Evolutionary conservation across 192 early-diverging fungal genomes (phyloP).

Genomic region (Backusella mclennaniae): DNA sequence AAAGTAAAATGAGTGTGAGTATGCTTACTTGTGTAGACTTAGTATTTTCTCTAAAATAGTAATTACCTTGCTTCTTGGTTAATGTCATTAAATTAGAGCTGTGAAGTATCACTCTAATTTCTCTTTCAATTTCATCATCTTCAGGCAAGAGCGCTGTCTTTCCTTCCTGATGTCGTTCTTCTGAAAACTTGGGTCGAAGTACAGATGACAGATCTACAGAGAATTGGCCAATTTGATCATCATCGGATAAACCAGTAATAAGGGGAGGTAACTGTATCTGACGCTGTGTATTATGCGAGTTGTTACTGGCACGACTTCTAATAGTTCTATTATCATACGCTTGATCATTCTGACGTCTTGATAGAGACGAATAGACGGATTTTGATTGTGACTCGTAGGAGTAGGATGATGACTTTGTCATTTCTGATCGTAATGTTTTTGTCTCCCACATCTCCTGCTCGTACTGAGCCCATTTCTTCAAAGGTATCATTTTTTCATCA

Average conservation of each 20-base stretch:
- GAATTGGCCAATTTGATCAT: constrained; percentile 14
- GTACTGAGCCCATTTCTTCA: constrained; percentile 69
- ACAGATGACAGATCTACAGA: constrained; percentile 19
- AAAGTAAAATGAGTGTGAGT: background rate
- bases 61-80: constrained; percentile 65
- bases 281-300: background rate
- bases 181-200: background rate
- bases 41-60: background rate
- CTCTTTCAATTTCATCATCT: constrained; percentile 50
- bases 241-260: constrained; percentile 8
- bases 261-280: background rate
- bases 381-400: constrained; percentile 25
- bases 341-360: background rate
- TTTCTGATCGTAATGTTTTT: constrained; percentile 21
- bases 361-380: background rate
- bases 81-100: constrained; percentile 61
- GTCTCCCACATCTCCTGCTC: constrained; percentile 58
- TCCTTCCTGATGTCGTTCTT: constrained; percentile 6
- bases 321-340: constrained; percentile 3
- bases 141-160: constrained; percentile 12
- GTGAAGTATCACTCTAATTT: constrained; percentile 64
- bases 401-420: constrained; percentile 29
- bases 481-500: constrained; percentile 68
- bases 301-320: background rate
- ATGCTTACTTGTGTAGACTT: background rate